Percentiles rank a stretch among this genome's conserved stretches.
phyloP scores from a whole-genome alignment of 352 stramenopile genomes.

The Phytophthora colocasiae region DNA sequence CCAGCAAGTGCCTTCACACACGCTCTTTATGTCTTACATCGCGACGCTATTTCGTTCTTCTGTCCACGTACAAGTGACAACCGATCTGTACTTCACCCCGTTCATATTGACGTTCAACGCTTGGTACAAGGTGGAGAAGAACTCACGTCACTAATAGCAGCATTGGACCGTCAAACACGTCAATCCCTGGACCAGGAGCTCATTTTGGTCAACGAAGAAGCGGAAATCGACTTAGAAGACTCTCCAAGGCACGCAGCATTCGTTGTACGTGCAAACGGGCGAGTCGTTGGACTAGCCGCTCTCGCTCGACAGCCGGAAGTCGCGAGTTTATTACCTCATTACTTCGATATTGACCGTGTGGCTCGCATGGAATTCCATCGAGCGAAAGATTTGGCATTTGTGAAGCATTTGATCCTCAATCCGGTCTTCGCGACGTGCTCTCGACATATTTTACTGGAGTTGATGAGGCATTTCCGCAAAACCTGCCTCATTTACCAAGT shows the following conservation, averaged over 20 bases:
- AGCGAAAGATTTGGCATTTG: conserved; percentile 68
- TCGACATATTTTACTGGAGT: conserved; percentile 76
- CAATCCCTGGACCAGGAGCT: conserved; percentile 48
- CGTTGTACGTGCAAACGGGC: conserved; percentile 54
- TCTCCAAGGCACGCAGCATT: conserved; percentile 73
- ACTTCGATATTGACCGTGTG: conserved; percentile 75
- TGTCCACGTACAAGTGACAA: conserved; percentile 35
- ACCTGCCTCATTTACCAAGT: conserved; percentile 71
- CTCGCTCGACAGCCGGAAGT: conserved; percentile 59
- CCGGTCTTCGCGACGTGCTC: conserved; percentile 72
- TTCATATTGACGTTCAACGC: conserved; percentile 48
- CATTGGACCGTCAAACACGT: conserved; percentile 43
- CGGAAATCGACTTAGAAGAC: conserved; percentile 70
- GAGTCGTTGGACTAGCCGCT: conserved; percentile 51
- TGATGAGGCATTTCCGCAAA: conserved; percentile 80
- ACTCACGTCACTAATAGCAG: conserved; percentile 12
- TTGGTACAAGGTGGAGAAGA: conserved; percentile 30
- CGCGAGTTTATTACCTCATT: conserved; percentile 55
- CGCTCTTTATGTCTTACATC: conserved; percentile 63
- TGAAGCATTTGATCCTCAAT: conserved; percentile 76
- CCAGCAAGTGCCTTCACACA: conserved; percentile 63
- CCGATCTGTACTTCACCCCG: conserved; percentile 37
- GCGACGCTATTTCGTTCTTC: conserved; percentile 67
- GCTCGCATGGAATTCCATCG: conserved; percentile 72
- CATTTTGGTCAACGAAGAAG: conserved; percentile 47